These are phyloP conservation scores for Dryas integrifolia DNA, from an alignment of 331 rosid species.

Conservation along the genomic window DNA sequence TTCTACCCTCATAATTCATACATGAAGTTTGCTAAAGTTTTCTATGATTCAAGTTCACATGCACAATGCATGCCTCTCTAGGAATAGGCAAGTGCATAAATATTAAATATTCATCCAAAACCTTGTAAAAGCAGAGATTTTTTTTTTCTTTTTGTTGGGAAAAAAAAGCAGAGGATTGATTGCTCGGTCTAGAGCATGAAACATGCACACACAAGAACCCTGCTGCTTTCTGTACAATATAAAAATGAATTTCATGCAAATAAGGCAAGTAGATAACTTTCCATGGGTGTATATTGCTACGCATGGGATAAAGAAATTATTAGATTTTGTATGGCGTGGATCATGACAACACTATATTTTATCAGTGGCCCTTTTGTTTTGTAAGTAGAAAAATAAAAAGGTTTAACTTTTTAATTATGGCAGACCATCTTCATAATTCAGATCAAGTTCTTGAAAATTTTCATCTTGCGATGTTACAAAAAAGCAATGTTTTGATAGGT, in stretches of 20 bases:
- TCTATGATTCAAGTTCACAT: neutral
- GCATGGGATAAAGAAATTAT: slow-evolving; percentile 20
- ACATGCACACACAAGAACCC: neutral
- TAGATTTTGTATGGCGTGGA: slow-evolving; percentile 22
- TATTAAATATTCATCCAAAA: neutral
- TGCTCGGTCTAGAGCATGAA: neutral
- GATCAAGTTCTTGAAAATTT: neutral
- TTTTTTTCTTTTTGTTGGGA: too few species aligned
- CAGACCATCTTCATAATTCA: slow-evolving; percentile 26
- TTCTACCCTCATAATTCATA: neutral
- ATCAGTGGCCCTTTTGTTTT: slow-evolving; percentile 10
- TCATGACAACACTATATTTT: slow-evolving; percentile 8
- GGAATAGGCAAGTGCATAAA: neutral
- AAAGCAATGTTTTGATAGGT: neutral
- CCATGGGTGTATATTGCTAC: slow-evolving; percentile 1
- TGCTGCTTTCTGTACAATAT: neutral
- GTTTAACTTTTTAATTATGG: slow-evolving; percentile 27
- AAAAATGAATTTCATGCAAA: slow-evolving; percentile 6
- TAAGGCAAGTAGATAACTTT: slow-evolving; percentile 17
- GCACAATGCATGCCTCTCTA: neutral
- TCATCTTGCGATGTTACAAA: neutral
- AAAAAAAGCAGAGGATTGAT: neutral
- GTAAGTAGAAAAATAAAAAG: slow-evolving; percentile 3
- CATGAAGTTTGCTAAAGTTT: neutral
- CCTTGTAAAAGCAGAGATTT: neutral